Conservation (phyloP, 2,329 filamentous ascomycete genomes). For the Botrytis hyacinthi region DNA sequence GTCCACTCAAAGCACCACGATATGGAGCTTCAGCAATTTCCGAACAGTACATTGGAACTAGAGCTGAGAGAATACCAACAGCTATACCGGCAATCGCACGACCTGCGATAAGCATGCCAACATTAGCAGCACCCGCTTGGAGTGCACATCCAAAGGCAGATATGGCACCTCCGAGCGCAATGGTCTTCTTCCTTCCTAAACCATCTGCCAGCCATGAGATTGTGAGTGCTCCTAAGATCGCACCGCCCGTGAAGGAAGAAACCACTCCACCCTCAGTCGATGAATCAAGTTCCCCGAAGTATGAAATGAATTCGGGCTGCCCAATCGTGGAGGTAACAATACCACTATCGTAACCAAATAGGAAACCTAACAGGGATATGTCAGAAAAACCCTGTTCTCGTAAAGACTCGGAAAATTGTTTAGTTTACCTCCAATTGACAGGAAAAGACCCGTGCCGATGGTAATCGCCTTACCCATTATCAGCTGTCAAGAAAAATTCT, state of each 20-base stretch:
- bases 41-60: constrained; percentile 81
- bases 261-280: not conserved
- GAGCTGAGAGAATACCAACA: constrained; percentile 76
- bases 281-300: not conserved
- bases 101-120: constrained; percentile 60
- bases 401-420: not conserved
- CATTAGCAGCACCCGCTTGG: constrained; percentile 46
- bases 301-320: not conserved
- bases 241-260: constrained; percentile 69
- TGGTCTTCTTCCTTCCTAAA: constrained; percentile 38
- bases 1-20: constrained; percentile 70
- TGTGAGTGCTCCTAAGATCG: constrained; percentile 64
- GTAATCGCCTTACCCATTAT: not conserved
- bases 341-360: not conserved
- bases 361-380: not conserved
- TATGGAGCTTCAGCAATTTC: constrained; percentile 56
- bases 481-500: not conserved
- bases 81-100: constrained; percentile 73
- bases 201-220: constrained; percentile 42
- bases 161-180: constrained; percentile 27
- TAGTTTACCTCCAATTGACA: not conserved
- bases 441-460: not conserved
- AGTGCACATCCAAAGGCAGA: constrained; percentile 28
- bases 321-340: not conserved
- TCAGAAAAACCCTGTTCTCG: not conserved